These are phyloP conservation scores for Mucor lusitanicus DNA, from an alignment of 371 early-diverging fungal species.

Conservation along the genomic window DNA sequence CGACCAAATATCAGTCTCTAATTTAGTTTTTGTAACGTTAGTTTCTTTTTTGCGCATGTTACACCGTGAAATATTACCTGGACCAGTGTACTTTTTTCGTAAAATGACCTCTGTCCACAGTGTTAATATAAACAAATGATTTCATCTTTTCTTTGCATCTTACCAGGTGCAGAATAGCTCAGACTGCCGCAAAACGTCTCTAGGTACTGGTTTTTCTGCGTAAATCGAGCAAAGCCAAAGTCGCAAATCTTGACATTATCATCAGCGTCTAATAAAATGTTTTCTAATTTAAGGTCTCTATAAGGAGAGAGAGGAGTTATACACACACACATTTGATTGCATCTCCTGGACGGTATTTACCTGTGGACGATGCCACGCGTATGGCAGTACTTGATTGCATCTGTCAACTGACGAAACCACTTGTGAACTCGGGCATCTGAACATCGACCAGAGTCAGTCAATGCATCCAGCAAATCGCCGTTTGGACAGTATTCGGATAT, in stretches of 20 bases:
- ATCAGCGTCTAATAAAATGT: constrained; percentile 76
- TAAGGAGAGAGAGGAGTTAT: neutral
- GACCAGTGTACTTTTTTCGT: constrained; percentile 78
- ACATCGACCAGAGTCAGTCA: constrained; percentile 62
- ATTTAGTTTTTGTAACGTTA: constrained; percentile 2
- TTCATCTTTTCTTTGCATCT: neutral
- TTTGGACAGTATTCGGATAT: constrained; percentile 79
- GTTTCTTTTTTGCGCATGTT: neutral
- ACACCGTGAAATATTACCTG: constrained; percentile 42
- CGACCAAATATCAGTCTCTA: constrained; percentile 88
- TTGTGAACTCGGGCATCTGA: constrained; percentile 56
- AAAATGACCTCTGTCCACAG: constrained; percentile 62
- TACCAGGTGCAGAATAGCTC: constrained; percentile 82
- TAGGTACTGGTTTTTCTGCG: constrained; percentile 66
- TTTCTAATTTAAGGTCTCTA: constrained; percentile 87
- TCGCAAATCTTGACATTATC: constrained; percentile 83
- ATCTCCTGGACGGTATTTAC: neutral
- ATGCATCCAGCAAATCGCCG: constrained; percentile 77
- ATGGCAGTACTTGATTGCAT: constrained; percentile 81
- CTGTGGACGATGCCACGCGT: constrained; percentile 74
- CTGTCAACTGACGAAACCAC: constrained; percentile 74
- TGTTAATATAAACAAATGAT: neutral
- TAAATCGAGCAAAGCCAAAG: constrained; percentile 88
- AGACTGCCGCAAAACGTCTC: constrained; percentile 88
- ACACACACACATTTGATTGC: no score